phyloP scores from a whole-genome alignment of 2,329 filamentous ascomycete genomes.

The Fusarium xyrophilum region DNA sequence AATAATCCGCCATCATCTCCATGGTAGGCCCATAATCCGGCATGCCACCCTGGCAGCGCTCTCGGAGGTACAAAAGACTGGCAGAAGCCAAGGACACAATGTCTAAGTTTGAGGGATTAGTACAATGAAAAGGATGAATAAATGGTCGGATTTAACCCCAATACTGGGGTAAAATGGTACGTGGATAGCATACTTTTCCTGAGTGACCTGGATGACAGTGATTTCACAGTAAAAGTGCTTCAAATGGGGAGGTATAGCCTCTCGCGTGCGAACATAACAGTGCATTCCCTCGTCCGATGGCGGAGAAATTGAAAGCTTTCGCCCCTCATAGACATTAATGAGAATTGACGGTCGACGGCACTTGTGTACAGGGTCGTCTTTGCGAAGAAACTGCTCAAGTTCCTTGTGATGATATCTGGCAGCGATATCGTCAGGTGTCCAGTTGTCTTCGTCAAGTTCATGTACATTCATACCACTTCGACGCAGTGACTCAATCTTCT shows the following conservation, averaged over 20 bases:
- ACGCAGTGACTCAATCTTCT: not conserved
- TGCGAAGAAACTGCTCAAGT: not conserved
- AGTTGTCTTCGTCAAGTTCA: not conserved
- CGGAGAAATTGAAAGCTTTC: not conserved
- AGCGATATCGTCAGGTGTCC: not conserved
- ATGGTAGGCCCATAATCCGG: not conserved
- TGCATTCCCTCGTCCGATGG: not conserved
- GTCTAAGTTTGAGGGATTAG: no score
- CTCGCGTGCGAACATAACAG: not conserved
- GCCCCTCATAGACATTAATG: not conserved
- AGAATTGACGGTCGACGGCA: not conserved
- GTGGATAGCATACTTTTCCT: no score
- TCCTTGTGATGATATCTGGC: not conserved
- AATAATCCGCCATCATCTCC: not conserved
- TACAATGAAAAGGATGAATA: no score
- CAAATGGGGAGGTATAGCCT: not conserved
- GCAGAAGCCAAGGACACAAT: not conserved
- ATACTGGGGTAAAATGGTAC: no score
- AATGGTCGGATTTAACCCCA: no score
- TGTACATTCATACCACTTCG: not conserved
- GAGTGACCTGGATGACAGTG: no score
- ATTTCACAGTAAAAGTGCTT: not conserved
- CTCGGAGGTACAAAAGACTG: not conserved
- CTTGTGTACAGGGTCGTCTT: not conserved
- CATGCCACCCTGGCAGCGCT: not conserved